Evolutionary conservation across 768 basidiomycete species (phyloP).

Genomic region (Gloeopeniophorella convolvens): DNA sequence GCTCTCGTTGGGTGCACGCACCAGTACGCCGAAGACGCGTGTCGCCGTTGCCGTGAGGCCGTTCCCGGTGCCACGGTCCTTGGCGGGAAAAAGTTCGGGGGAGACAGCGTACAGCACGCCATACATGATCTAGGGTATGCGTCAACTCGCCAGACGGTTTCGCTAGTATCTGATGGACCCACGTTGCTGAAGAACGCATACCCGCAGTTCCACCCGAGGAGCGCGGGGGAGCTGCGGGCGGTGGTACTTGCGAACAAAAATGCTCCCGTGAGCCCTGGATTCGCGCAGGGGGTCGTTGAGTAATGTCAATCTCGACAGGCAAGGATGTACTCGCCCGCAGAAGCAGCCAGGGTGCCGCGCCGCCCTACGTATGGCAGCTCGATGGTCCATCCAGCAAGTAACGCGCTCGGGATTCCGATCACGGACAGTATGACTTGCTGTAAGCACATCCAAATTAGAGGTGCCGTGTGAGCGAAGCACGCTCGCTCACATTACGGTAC

Average conservation of each 20-base stretch:
- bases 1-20: slow-evolving; percentile 28
- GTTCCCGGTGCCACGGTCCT: slow-evolving; percentile 69
- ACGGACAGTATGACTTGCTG: slow-evolving; percentile 67
- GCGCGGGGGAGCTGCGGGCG: slow-evolving; percentile 56
- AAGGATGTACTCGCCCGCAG: slow-evolving; percentile 44
- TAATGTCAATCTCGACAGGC: slow-evolving; percentile 25
- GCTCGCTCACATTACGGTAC: slow-evolving; percentile 33
- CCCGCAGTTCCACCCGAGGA: slow-evolving; percentile 78
- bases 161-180: slow-evolving; percentile 16
- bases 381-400: slow-evolving; percentile 66
- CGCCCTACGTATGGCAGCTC: slow-evolving; percentile 59
- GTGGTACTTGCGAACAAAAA: slow-evolving; percentile 75
- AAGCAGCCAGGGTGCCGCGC: slow-evolving; percentile 57
- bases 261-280: slow-evolving; percentile 60
- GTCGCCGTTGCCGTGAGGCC: slow-evolving; percentile 53
- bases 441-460: not conserved
- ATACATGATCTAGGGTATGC: slow-evolving; percentile 54
- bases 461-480: not conserved
- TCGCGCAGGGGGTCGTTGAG: slow-evolving; percentile 40
- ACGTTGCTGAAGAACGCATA: slow-evolving; percentile 62
- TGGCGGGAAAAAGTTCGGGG: slow-evolving; percentile 65
- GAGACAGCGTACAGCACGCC: slow-evolving; percentile 68
- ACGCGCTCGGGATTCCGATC: slow-evolving; percentile 64
- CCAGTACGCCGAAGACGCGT: slow-evolving; percentile 65
- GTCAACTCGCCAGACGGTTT: slow-evolving; percentile 1